These are phyloP conservation scores for Cercophora scortea DNA, from an alignment of 495 filamentous ascomycete species.

Conservation along the genomic window DNA sequence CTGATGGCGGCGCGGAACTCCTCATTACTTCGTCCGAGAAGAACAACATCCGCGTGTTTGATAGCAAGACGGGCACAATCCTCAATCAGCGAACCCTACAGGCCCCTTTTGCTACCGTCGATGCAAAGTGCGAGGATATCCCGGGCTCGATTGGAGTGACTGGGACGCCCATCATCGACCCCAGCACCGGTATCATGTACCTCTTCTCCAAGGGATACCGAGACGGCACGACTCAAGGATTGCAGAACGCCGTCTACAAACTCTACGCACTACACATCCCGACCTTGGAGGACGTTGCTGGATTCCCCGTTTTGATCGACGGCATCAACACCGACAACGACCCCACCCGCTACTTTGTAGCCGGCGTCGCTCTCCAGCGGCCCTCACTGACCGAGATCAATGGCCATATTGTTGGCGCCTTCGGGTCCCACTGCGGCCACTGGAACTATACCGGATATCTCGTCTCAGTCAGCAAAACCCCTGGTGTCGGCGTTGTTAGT, in stretches of 20 bases:
- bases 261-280: constrained; percentile 16
- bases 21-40: constrained; percentile 28
- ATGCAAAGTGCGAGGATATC: constrained; percentile 27
- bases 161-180: constrained; percentile 15
- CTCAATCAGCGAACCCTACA: constrained; percentile 21
- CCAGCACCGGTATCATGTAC: constrained; percentile 14
- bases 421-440: constrained; percentile 35
- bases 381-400: constrained; percentile 24
- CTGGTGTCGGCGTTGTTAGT: constrained; percentile 11
- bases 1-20: constrained; percentile 15
- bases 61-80: constrained; percentile 24
- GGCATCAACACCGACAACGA: constrained; percentile 14
- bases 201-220: constrained; percentile 16
- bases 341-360: constrained; percentile 14
- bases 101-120: constrained; percentile 22
- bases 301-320: constrained; percentile 11
- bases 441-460: constrained; percentile 39
- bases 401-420: constrained; percentile 26
- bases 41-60: constrained; percentile 28
- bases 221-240: neutral
- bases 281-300: constrained; percentile 7
- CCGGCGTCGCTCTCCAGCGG: constrained; percentile 25
- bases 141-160: constrained; percentile 21
- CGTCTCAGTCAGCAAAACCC: constrained; percentile 22
- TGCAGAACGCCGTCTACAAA: constrained; percentile 12